Evolutionary conservation across 1,284 basidiomycete genomes (phyloP).

Genomic region (Marasmius tenuissimus): DNA sequence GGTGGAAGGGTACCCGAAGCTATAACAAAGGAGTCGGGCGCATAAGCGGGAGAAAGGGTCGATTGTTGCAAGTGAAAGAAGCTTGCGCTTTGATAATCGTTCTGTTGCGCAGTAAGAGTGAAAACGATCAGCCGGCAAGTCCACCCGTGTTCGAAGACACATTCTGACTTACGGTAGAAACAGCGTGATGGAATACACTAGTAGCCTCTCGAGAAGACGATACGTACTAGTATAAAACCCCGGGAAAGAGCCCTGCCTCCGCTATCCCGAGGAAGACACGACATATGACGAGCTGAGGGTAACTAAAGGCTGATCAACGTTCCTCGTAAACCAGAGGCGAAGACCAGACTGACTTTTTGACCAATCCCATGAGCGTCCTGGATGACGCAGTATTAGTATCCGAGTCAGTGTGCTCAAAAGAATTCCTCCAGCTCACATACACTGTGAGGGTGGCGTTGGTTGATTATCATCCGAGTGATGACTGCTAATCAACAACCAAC

Average conservation of each 20-base stretch:
- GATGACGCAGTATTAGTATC: background rate
- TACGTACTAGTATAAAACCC: constrained; percentile 61
- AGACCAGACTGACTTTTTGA: constrained; percentile 47
- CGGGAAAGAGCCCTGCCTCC: constrained; percentile 71
- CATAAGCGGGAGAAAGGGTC: too few species aligned
- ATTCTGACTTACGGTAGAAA: constrained; percentile 53
- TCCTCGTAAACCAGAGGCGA: constrained; percentile 1
- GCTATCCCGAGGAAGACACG: constrained; percentile 63
- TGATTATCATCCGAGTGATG: too few species aligned
- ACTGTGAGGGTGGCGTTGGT: too few species aligned
- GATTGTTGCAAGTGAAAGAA: too few species aligned
- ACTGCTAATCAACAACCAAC: too few species aligned
- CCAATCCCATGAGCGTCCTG: constrained; percentile 67
- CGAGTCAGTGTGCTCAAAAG: too few species aligned
- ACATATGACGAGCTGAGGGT: constrained; percentile 58
- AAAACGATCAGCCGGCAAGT: too few species aligned
- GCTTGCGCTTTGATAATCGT: too few species aligned
- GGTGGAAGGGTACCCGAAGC: constrained; percentile 56
- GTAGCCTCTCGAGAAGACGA: background rate
- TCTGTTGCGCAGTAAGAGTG: too few species aligned
- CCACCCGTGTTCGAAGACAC: too few species aligned
- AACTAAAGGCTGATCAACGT: constrained; percentile 33
- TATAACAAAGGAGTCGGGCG: constrained; percentile 15
- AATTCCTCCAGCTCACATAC: too few species aligned
- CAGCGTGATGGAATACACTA: constrained; percentile 18